phyloP scores from a whole-genome alignment of 768 basidiomycete species.

The Naganishia kalamii region DNA sequence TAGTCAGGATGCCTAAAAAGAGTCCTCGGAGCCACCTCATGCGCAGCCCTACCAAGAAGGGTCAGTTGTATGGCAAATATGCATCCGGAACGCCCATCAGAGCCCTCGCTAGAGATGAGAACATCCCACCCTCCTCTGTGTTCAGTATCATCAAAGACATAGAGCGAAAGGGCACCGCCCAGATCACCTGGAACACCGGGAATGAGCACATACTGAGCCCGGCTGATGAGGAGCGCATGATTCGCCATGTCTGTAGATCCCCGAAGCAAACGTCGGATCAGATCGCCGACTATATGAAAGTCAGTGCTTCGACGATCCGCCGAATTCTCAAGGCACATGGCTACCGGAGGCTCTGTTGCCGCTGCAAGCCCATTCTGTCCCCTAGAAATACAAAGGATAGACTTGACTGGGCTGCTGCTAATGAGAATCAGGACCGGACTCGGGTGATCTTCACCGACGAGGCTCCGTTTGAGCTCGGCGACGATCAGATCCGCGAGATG shows the following conservation, averaged over 20 bases:
- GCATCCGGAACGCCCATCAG: background rate
- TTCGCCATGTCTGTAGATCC: background rate
- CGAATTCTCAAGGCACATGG: background rate
- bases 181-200: background rate
- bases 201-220: background rate
- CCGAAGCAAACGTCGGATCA: background rate
- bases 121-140: background rate
- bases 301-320: background rate
- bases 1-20: background rate
- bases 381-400: background rate
- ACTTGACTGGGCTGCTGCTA: background rate
- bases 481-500: too few relatives aligned
- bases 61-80: background rate
- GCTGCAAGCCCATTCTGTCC: too few relatives aligned
- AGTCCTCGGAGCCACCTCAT: too few relatives aligned
- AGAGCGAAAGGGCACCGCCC: background rate
- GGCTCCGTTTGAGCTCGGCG: too few relatives aligned
- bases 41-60: background rate
- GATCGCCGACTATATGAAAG: background rate
- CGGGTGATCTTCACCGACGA: background rate
- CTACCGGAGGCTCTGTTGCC: background rate
- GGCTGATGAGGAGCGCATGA: background rate
- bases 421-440: background rate
- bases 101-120: background rate
- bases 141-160: background rate